phyloP scores from a whole-genome alignment of 768 basidiomycete species.

The Kockovaella imperatae region DNA sequence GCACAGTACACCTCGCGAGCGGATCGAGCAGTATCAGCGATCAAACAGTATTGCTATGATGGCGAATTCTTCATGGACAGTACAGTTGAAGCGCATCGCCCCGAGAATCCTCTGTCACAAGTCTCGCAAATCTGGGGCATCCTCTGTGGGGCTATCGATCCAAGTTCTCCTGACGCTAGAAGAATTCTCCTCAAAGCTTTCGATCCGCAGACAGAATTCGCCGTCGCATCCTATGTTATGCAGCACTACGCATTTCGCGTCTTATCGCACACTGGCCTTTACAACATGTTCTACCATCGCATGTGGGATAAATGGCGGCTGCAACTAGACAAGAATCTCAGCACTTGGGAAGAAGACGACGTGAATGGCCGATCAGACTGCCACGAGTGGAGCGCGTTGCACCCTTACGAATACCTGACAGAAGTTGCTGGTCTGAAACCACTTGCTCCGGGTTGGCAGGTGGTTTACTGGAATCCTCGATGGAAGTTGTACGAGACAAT shows the following conservation, averaged over 20 bases:
- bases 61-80: too few species aligned
- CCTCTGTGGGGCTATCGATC: too few species aligned
- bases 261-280: constrained; percentile 16
- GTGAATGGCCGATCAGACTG: constrained; percentile 26
- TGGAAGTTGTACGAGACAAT: too few species aligned
- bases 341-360: constrained; percentile 32
- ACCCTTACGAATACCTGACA: constrained; percentile 20
- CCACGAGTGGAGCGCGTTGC: constrained; percentile 27
- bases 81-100: too few species aligned
- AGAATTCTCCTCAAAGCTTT: constrained; percentile 6
- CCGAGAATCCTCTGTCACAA: too few species aligned
- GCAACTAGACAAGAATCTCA: constrained; percentile 19
- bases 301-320: constrained; percentile 15
- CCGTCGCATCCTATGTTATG: constrained; percentile 20
- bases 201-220: background rate
- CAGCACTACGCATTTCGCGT: constrained; percentile 30
- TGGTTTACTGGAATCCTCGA: constrained; percentile 12
- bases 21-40: too few species aligned
- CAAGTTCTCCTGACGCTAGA: constrained; percentile 13
- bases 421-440: constrained; percentile 24
- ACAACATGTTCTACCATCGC: constrained; percentile 10
- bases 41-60: too few species aligned
- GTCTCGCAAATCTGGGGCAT: too few species aligned
- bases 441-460: constrained; percentile 12
- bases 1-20: too few species aligned